Base-by-base conservation (phyloP, 345 rosid genomes). In the Acer yangbiense region DNA sequence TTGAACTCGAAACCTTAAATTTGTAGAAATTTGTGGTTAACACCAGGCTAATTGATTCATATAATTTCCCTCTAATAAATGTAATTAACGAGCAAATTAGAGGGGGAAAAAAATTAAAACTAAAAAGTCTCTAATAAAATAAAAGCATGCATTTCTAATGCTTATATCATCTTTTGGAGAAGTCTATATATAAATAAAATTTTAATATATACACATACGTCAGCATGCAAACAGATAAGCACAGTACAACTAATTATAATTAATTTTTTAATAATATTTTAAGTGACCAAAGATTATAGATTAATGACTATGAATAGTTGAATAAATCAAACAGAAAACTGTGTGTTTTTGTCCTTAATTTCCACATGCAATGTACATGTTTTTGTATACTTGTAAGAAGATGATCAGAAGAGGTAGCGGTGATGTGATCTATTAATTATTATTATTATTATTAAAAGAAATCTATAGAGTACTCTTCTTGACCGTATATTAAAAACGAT, bases 351-450 rank as follows among this genome's bases (percentile, higher is more conserved):
- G 64, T 75, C 35, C 63, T 6, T n/a, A 65, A 18, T 50, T 57
- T n/a, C 50, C 48, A 63, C 63, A 75, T 75, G 77, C 77, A 75
- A 75, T 75, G 77, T 65, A 75, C 50, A 11, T 25, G 52, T 11
- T 12, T 18, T 35, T 35, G 32, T 35, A 4, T 35, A 0, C 6
- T 35, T 35, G 1, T 44, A 60, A 60, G 27, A 41, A 74, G 50
- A 65, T 18, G 1, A 75, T 50, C 12, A 29, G 32, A 35, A 63
- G 8, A 1, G 55, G 27, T 54, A 35, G 6, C 6, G 5, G 5
- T 48, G 77, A 65, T 65, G n/a, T 65, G 64, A 64, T 32, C 17
- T 11, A 6, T 63, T 7, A 50, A 50, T 50, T 50, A 50, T 50
- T 50, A 50, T 50, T 50, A 50, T 13, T 35, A 35, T 35, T 35